Conservation (phyloP, 2,329 filamentous ascomycete species). For the Gyromitra esculenta region DNA sequence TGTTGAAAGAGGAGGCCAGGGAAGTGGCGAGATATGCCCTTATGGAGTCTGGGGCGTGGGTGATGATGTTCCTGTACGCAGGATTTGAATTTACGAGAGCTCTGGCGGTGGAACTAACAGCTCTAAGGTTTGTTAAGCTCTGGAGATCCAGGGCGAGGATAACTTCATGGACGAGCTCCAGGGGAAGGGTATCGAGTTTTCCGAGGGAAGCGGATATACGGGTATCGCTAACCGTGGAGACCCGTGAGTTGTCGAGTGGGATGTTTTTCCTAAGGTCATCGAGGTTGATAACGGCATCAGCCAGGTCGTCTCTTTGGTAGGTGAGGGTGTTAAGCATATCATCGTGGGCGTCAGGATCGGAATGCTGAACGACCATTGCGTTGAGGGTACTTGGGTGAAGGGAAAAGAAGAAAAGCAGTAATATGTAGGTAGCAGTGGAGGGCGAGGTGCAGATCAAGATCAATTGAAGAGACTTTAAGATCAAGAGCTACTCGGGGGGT, state of each 20-base stretch:
- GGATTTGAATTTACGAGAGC: conserved; percentile 42
- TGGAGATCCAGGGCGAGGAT: conserved; percentile 51
- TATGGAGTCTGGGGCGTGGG: conserved; percentile 41
- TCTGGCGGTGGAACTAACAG: conserved; percentile 45
- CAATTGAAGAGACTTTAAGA: neutral
- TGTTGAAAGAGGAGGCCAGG: conserved; percentile 30
- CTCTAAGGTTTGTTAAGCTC: conserved; percentile 48
- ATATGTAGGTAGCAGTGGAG: neutral
- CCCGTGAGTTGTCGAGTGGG: conserved; percentile 41
- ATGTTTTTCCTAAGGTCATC: conserved; percentile 24
- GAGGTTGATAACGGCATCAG: conserved; percentile 31
- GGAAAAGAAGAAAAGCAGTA: no score
- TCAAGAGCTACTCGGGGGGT: conserved; percentile 10
- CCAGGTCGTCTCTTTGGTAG: conserved; percentile 33
- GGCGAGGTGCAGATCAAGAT: conserved; percentile 3
- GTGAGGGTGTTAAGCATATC: conserved; percentile 37
- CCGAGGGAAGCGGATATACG: conserved; percentile 31
- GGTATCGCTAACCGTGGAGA: conserved; percentile 11
- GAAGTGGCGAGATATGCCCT: conserved; percentile 39
- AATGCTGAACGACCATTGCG: conserved; percentile 19
- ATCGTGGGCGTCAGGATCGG: conserved; percentile 11
- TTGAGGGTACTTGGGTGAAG: neutral
- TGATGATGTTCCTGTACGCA: conserved; percentile 31
- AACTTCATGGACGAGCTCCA: conserved; percentile 50
- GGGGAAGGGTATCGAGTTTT: conserved; percentile 39